Evolutionary conservation across 768 basidiomycete species (phyloP).

Genomic region (Suillus hirtellus): DNA sequence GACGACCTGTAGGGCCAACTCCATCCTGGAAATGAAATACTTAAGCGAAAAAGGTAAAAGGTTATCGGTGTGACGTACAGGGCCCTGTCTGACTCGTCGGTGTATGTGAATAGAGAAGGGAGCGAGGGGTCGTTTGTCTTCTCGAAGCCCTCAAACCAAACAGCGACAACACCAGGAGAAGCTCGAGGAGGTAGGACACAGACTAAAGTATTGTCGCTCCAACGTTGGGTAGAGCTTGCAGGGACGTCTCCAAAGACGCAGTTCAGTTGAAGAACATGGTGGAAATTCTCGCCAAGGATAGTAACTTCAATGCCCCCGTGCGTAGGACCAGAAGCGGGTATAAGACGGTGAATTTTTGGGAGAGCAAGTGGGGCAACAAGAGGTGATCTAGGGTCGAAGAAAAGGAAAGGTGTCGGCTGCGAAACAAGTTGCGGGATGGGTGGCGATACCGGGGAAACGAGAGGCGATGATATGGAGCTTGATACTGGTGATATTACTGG

Average conservation of each 20-base stretch:
- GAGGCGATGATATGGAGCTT: constrained; percentile 20
- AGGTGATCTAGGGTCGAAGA: constrained; percentile 55
- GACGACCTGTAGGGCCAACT: constrained; percentile 91
- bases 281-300: constrained; percentile 88
- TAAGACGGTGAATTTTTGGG: constrained; percentile 82
- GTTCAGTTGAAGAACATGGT: constrained; percentile 64
- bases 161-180: constrained; percentile 81
- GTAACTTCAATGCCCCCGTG: constrained; percentile 95
- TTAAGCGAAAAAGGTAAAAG: constrained; percentile 14
- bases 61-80: constrained; percentile 54
- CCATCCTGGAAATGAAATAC: constrained; percentile 63
- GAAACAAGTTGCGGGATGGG: constrained; percentile 28
- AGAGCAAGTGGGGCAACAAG: constrained; percentile 50
- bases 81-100: constrained; percentile 86
- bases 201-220: constrained; percentile 92
- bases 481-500: constrained; percentile 20
- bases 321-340: constrained; percentile 82
- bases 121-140: constrained; percentile 55
- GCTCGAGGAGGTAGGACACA: constrained; percentile 86
- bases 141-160: constrained; percentile 81
- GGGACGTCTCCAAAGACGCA: constrained; percentile 84
- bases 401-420: constrained; percentile 57
- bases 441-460: constrained; percentile 13
- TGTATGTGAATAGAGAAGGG: constrained; percentile 82
- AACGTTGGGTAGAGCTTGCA: constrained; percentile 83